Percentiles rank a stretch among this genome's conserved stretches.
Evolutionary conservation across 2,329 filamentous ascomycete genomes (phyloP).

Genomic region (Fusarium tjaetaba): DNA sequence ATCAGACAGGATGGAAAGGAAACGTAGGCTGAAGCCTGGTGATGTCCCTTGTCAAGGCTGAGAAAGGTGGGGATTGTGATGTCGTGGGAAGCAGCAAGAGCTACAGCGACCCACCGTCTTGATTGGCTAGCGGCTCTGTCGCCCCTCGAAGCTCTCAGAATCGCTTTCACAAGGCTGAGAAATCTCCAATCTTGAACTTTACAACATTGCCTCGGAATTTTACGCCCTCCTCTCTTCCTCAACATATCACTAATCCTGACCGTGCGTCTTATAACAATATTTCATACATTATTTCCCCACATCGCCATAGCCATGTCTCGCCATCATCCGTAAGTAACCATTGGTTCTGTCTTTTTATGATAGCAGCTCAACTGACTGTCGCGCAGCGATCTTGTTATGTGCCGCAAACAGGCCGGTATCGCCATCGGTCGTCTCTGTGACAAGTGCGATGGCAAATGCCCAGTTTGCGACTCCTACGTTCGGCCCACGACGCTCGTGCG

Average conservation of each 20-base stretch:
- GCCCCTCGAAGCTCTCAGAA: slow-evolving; percentile 38
- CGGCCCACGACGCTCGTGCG: slow-evolving; percentile 96
- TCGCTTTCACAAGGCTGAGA: slow-evolving; percentile 57
- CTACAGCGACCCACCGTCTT: slow-evolving; percentile 25
- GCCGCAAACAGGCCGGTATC: slow-evolving; percentile 97
- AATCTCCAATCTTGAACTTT: slow-evolving; percentile 46
- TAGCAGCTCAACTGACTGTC: slow-evolving; percentile 40
- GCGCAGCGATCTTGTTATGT: slow-evolving; percentile 93
- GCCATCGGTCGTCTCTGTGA: slow-evolving; percentile 98
- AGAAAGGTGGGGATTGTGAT: slow-evolving; percentile 39
- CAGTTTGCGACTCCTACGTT: slow-evolving; percentile 98
- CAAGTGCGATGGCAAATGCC: slow-evolving; percentile 99
- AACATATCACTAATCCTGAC: slow-evolving; percentile 7
- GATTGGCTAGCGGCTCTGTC: slow-evolving; percentile 36
- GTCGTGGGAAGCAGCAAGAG: slow-evolving; percentile 24
- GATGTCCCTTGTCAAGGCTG: slow-evolving; percentile 43
- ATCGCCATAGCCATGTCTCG: slow-evolving; percentile 76
- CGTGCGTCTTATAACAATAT: neutral
- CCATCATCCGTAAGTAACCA: slow-evolving; percentile 81
- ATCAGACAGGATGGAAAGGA: neutral
- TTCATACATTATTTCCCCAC: neutral
- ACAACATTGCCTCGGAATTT: slow-evolving; percentile 16
- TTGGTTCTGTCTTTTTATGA: neutral
- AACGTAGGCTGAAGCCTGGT: neutral
- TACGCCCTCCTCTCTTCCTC: slow-evolving; percentile 1